Conservation (phyloP, 805 yeast genomes). For the Sugiyamaella lignohabitans region DNA sequence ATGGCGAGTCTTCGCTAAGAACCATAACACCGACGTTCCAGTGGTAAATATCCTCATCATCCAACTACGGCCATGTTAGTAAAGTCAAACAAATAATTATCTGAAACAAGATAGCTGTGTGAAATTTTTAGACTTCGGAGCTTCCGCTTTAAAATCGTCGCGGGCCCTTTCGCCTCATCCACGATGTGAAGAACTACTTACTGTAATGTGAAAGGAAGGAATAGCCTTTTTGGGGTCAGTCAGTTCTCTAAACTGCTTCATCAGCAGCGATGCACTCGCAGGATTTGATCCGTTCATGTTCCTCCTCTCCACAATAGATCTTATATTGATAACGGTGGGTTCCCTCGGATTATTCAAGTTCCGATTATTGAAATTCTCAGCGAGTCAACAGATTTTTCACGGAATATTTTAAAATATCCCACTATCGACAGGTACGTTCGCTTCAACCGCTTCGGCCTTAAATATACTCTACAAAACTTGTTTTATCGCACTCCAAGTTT, state of each 20-base stretch:
- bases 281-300: constrained; percentile 5
- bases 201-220: constrained; percentile 62
- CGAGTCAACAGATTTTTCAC: no score
- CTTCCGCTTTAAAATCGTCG: no score
- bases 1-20: constrained; percentile 77
- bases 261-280: constrained; percentile 50
- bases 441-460: no score
- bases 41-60: constrained; percentile 54
- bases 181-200: constrained; percentile 13
- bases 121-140: not conserved
- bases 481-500: no score
- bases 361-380: no score
- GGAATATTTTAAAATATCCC: no score
- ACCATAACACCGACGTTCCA: constrained; percentile 89
- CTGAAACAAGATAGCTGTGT: not conserved
- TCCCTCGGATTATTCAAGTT: no score
- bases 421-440: no score
- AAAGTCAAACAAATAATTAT: constrained; percentile 6
- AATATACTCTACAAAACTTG: no score
- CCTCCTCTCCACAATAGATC: no score
- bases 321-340: no score
- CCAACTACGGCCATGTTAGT: constrained; percentile 32
- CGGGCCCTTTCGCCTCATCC: no score
- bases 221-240: constrained; percentile 85
- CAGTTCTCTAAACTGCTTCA: constrained; percentile 90